Conservation (phyloP, 352 stramenopile species). For the Pythium sp. region DNA sequence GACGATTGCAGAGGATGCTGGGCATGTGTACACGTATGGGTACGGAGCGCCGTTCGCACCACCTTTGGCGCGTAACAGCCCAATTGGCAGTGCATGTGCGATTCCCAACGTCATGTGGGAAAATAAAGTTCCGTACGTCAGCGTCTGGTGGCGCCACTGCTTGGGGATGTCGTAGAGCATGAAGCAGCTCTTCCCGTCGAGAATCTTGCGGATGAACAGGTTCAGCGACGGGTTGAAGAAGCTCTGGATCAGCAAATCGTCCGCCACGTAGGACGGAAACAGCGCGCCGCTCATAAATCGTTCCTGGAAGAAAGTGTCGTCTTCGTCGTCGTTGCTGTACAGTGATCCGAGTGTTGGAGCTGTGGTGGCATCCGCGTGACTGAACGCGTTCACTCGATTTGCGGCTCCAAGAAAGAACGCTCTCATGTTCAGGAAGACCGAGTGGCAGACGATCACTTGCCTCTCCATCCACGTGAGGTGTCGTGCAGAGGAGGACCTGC, state of each 20-base stretch:
- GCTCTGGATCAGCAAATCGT: constrained; percentile 83
- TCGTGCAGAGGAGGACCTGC: constrained; percentile 28
- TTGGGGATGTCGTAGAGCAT: constrained; percentile 77
- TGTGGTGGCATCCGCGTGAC: background rate
- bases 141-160: constrained; percentile 35
- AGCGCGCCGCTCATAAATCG: constrained; percentile 80
- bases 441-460: constrained; percentile 19
- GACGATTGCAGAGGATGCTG: constrained; percentile 53
- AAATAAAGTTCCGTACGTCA: constrained; percentile 75
- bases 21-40: constrained; percentile 83
- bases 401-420: constrained; percentile 73
- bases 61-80: constrained; percentile 57
- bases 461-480: constrained; percentile 44
- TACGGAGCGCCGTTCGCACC: constrained; percentile 49
- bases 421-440: constrained; percentile 14
- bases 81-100: constrained; percentile 74
- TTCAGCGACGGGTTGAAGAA: constrained; percentile 89
- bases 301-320: constrained; percentile 83
- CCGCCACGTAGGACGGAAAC: constrained; percentile 77
- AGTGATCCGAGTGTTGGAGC: constrained; percentile 2
- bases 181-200: constrained; percentile 85
- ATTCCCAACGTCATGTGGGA: constrained; percentile 71
- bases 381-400: constrained; percentile 41
- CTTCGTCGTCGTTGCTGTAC: constrained; percentile 34
- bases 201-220: constrained; percentile 75